Evolutionary conservation across 169 alveolate genomes (phyloP).

Genomic region (Cyclospora cayetanensis): DNA sequence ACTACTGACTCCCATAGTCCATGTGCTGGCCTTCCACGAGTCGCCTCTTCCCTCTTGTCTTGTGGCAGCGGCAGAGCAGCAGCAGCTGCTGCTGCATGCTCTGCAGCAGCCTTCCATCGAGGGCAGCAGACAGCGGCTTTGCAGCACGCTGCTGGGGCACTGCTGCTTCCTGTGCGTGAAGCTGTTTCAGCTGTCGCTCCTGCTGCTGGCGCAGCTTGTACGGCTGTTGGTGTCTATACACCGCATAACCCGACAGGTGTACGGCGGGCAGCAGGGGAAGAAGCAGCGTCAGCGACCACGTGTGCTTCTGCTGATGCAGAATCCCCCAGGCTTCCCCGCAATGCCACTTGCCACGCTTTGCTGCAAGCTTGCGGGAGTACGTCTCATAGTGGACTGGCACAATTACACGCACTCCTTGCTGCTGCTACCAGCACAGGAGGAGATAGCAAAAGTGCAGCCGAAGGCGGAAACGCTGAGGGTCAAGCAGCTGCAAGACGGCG

Average conservation of each 20-base stretch:
- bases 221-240: not conserved
- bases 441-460: not conserved
- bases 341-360: constrained; percentile 75
- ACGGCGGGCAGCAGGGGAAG: not conserved
- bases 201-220: not conserved
- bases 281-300: constrained; percentile 74
- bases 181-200: constrained; percentile 2
- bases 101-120: not conserved
- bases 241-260: not conserved
- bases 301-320: constrained; percentile 83
- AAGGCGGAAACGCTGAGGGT: not conserved
- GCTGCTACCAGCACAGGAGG: constrained; percentile 68
- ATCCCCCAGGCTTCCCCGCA: constrained; percentile 93
- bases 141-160: not conserved
- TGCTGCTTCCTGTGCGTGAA: not conserved
- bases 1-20: not conserved
- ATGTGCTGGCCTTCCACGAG: not conserved
- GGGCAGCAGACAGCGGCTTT: not conserved
- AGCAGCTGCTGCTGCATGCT: not conserved
- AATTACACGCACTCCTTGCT: constrained; percentile 91
- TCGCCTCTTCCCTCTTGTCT: not conserved
- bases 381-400: constrained; percentile 92
- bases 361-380: constrained; percentile 77
- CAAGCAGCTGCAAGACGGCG: not conserved
- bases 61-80: not conserved